Conservation (phyloP, 768 basidiomycete genomes). For the Trametes cingulata region DNA sequence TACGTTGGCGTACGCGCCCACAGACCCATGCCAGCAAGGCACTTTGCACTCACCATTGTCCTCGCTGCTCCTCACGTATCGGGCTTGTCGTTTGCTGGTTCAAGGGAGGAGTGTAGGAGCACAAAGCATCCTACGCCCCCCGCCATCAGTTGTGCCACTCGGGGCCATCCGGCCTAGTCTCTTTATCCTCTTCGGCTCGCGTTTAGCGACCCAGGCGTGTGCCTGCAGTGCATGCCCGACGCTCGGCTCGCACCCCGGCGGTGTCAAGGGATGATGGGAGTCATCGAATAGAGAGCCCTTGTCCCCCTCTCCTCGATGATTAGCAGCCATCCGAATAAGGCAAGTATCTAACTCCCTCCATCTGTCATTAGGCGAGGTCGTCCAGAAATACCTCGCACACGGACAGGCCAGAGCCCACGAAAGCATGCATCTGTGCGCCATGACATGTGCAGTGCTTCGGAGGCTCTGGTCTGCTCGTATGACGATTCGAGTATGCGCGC, state of each 20-base stretch:
- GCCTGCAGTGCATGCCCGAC: slow-evolving; percentile 8
- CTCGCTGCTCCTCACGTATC: neutral
- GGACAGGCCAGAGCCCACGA: neutral
- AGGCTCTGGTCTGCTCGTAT: neutral
- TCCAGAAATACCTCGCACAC: neutral
- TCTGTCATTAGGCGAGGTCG: neutral
- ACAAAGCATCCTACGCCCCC: slow-evolving; percentile 1
- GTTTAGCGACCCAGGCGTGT: neutral
- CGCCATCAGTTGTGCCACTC: slow-evolving; percentile 18
- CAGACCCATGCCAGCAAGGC: neutral
- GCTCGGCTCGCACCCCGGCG: neutral
- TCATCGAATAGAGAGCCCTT: neutral
- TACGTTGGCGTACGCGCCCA: slow-evolving; percentile 4
- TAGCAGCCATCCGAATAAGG: slow-evolving; percentile 4
- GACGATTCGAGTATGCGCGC: neutral
- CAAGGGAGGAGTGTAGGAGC: neutral
- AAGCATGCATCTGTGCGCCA: neutral
- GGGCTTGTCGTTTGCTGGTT: neutral
- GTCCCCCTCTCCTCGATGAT: neutral
- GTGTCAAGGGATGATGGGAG: neutral
- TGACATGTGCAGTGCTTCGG: neutral
- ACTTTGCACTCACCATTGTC: neutral
- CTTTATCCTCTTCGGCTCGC: slow-evolving; percentile 5
- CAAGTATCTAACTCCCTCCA: slow-evolving; percentile 2
- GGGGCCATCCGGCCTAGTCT: slow-evolving; percentile 1